These are phyloP conservation scores for Lasiodiplodia citricola DNA, from an alignment of 2,329 filamentous ascomycete species.

Conservation along the genomic window DNA sequence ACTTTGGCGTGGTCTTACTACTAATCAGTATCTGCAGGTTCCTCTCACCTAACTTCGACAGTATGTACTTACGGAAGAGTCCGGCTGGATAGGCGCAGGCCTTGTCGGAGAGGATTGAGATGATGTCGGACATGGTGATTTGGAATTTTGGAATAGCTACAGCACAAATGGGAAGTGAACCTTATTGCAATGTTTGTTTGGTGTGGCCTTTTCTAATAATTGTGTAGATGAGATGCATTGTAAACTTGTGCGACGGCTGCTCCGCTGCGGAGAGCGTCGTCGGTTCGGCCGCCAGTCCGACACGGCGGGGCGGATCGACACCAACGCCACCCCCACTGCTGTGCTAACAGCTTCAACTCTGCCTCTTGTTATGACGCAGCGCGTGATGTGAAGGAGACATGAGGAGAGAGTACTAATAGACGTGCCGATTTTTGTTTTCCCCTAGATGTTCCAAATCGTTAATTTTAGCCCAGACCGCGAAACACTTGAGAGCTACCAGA, in stretches of 20 bases:
- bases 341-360: neutral
- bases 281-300: constrained; percentile 13
- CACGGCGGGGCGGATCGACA: neutral
- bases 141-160: neutral
- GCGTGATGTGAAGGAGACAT: neutral
- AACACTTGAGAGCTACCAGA: too few relatives aligned
- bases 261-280: constrained; percentile 1
- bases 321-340: constrained; percentile 11
- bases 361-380: neutral
- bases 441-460: too few relatives aligned
- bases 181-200: neutral
- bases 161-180: neutral
- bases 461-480: too few relatives aligned
- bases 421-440: too few relatives aligned
- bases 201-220: neutral
- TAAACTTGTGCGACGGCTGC: neutral
- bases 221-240: neutral
- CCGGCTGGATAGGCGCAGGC: constrained; percentile 18
- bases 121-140: constrained; percentile 9
- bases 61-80: constrained; percentile 7
- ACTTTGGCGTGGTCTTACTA: constrained; percentile 13
- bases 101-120: constrained; percentile 13
- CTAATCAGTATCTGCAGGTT: neutral
- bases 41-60: neutral
- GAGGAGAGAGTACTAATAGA: neutral